Conservation (phyloP, 2,329 filamentous ascomycete genomes). For the Phoma herbarum region DNA sequence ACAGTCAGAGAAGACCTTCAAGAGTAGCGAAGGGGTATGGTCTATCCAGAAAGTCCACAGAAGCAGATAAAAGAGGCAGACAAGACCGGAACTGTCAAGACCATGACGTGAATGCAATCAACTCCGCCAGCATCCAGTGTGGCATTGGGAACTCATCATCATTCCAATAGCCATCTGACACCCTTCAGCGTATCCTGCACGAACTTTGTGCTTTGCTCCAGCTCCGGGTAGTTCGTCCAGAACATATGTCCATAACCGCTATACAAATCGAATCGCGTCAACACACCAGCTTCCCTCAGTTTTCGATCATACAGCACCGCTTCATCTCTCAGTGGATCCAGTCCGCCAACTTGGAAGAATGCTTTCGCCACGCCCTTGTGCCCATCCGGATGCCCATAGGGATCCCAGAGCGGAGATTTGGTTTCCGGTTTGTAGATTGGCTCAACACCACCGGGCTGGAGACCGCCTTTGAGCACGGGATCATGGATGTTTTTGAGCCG, state of each 20-base stretch:
- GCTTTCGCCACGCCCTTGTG: conserved; percentile 56
- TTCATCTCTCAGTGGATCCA: conserved; percentile 61
- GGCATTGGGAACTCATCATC: too few relatives aligned
- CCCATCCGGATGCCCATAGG: conserved; percentile 44
- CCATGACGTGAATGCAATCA: not conserved
- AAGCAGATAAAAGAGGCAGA: too few relatives aligned
- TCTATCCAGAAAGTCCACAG: too few relatives aligned
- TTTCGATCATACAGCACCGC: conserved; percentile 57
- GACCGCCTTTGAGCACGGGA: conserved; percentile 32
- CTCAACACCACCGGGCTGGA: conserved; percentile 25
- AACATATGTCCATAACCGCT: conserved; percentile 56
- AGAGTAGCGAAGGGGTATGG: too few relatives aligned
- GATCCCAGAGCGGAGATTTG: conserved; percentile 42
- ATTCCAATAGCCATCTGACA: conserved; percentile 44
- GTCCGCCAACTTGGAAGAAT: conserved; percentile 59
- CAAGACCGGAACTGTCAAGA: not conserved
- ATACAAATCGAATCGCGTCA: conserved; percentile 56
- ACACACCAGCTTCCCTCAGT: conserved; percentile 48
- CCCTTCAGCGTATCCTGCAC: conserved; percentile 40
- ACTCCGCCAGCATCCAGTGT: too few relatives aligned
- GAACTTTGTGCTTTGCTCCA: conserved; percentile 37
- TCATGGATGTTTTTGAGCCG: conserved; percentile 39
- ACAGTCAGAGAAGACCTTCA: too few relatives aligned
- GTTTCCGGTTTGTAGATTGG: conserved; percentile 39
- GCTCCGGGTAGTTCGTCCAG: conserved; percentile 47